Conservation (phyloP, 169 alveolate species). For the Plasmodium vivax region DNA sequence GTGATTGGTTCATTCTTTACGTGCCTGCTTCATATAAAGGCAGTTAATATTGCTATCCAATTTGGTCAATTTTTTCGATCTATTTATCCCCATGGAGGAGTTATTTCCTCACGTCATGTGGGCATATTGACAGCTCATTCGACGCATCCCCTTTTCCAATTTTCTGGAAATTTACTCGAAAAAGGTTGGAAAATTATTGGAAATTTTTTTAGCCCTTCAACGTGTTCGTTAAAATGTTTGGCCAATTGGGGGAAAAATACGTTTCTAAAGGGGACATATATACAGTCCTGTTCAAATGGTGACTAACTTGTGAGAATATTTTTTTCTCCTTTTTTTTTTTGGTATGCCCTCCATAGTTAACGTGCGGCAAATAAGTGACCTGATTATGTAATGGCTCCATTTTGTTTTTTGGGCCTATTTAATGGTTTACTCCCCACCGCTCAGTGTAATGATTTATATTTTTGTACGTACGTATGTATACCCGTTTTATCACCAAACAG, state of each 20-base stretch:
- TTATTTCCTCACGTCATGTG: background rate
- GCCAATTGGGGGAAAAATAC: background rate
- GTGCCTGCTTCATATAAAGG: background rate
- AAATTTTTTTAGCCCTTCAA: background rate
- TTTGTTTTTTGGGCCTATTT: background rate
- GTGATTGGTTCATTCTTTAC: background rate
- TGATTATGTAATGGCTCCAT: background rate
- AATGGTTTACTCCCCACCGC: background rate
- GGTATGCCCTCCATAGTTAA: background rate
- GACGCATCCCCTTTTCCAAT: background rate
- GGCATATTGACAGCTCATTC: background rate
- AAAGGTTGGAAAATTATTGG: background rate
- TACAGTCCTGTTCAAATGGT: background rate
- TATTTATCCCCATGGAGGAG: background rate
- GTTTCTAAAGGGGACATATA: background rate
- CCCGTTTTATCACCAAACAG: background rate
- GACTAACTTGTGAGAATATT: background rate
- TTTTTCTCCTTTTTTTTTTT: background rate
- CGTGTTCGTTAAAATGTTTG: background rate
- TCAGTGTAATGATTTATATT: background rate
- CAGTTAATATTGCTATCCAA: background rate
- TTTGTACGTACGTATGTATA: background rate
- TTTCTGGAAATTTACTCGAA: background rate
- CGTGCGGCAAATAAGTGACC: background rate
- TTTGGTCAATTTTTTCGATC: background rate